Conservation (phyloP, 1,284 basidiomycete species). For the Farysia itapuensis region DNA sequence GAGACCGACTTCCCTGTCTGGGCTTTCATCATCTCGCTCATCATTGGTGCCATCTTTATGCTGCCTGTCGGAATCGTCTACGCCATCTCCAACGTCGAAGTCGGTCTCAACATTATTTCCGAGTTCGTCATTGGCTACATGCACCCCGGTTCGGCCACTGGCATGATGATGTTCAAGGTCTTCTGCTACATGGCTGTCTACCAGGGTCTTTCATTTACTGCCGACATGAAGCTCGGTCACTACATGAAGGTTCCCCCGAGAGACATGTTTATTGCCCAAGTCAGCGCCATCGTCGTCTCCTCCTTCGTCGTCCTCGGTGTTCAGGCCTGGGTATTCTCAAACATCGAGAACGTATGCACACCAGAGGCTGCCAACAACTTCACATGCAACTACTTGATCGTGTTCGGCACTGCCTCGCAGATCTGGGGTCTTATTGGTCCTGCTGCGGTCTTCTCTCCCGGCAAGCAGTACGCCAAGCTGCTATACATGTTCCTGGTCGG, state of each 20-base stretch:
- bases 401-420: conserved; percentile 52
- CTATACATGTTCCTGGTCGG: conserved; percentile 52
- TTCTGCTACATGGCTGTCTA: conserved; percentile 68
- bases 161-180: conserved; percentile 80
- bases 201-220: conserved; percentile 69
- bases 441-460: conserved; percentile 37
- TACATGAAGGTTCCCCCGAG: conserved; percentile 66
- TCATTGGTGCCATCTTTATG: conserved; percentile 67
- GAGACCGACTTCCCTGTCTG: conserved; percentile 74
- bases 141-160: conserved; percentile 74
- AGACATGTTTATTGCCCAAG: conserved; percentile 66
- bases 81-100: conserved; percentile 79
- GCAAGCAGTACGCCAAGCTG: conserved; percentile 43
- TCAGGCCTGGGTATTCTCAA: conserved; percentile 73
- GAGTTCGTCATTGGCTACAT: conserved; percentile 78
- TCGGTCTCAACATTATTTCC: conserved; percentile 69
- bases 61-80: conserved; percentile 77
- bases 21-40: conserved; percentile 68
- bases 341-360: conserved; percentile 73
- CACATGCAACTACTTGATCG: conserved; percentile 40
- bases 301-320: conserved; percentile 64
- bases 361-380: conserved; percentile 52
- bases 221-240: conserved; percentile 66
- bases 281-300: conserved; percentile 71
- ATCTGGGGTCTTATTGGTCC: conserved; percentile 63